Percentiles rank a stretch among this genome's conserved stretches.
These are phyloP conservation scores for Citropsis articulata DNA, from an alignment of 345 rosid genomes.

Conservation along the genomic window DNA sequence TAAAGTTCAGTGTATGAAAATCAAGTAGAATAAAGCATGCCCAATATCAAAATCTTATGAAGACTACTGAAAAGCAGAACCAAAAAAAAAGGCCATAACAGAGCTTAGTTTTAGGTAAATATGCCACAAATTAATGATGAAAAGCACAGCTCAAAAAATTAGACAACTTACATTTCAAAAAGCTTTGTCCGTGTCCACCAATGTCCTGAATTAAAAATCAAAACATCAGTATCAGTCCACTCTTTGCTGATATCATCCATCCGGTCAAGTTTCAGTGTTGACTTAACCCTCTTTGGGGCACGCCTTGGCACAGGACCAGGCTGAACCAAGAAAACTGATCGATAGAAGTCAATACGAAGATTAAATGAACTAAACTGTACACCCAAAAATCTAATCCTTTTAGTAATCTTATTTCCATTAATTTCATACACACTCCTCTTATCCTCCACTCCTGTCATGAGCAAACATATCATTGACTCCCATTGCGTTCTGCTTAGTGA, in stretches of 20 bases:
- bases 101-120: not conserved
- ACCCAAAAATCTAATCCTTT: conserved; percentile 50
- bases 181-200: conserved; percentile 80
- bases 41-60: not conserved
- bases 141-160: not conserved
- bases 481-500: conserved; percentile 71
- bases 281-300: conserved; percentile 67
- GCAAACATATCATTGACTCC: conserved; percentile 76
- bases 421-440: conserved; percentile 60
- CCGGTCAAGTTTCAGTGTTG: conserved; percentile 46
- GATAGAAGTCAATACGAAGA: conserved; percentile 56
- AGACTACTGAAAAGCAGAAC: not conserved
- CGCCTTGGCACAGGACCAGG: conserved; percentile 45
- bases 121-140: not conserved
- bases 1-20: not conserved
- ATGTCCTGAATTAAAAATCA: conserved; percentile 70
- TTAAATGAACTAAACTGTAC: conserved; percentile 47
- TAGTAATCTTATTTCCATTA: conserved; percentile 53
- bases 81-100: not conserved
- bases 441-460: conserved; percentile 67
- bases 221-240: conserved; percentile 66
- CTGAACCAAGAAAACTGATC: conserved; percentile 67
- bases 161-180: conserved; percentile 57
- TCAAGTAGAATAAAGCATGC: not conserved
- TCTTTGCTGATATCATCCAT: conserved; percentile 63